Base-by-base conservation (phyloP, 306 rosid species). In the Carpinus fangiana region DNA sequence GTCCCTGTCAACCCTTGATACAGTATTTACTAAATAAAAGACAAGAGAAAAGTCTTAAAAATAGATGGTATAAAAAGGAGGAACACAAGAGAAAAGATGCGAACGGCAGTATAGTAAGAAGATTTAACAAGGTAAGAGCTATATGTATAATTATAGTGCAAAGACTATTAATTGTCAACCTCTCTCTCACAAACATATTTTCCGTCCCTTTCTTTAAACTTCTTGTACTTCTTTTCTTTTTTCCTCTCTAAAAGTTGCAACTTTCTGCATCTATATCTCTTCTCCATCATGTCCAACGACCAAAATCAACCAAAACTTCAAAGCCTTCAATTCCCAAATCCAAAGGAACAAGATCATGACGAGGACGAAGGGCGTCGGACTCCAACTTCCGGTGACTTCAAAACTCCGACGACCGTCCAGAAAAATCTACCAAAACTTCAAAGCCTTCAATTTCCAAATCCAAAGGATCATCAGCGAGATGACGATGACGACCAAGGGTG, bases 401-500 rank as follows among this genome's bases (percentile, higher is more conserved):
- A 31, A 31, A 31, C 3, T 31, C 34, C 34, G 34, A 34, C 34
- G 34, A 34, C 59, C 48, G 31, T 36, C 36, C 16, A 31, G 55
- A 61, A 76, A 57, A 77, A 38, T 20, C 68, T 34, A 41, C 26
- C 81, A 13, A 64, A 74, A 67, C 69, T 43, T 62, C 48, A 79
- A 53, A 54, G 46, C n/a, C 26, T 16, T 26, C 46, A 31, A 50
- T 20, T 7, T 61, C 70, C 60, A 78, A 16, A 62, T 75, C 59
- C 43, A 41, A 41, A 41, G 45, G 45, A 54, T 31, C 34, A 31
- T 2, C 34, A 31, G 3, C 3, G 3, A 73, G 36, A 31, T 43
- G 66, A 54, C 12, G 78, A 83, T 61, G 82, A 46, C 7, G 67
- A 8, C 1, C 77, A 76, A 36, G 82, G 73, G 28, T 90, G 91